Evolutionary conservation across 805 yeast genomes (phyloP), one percentile per base, ranked within the genome.

Genomic region (Saccharomycopsis sp.): DNA sequence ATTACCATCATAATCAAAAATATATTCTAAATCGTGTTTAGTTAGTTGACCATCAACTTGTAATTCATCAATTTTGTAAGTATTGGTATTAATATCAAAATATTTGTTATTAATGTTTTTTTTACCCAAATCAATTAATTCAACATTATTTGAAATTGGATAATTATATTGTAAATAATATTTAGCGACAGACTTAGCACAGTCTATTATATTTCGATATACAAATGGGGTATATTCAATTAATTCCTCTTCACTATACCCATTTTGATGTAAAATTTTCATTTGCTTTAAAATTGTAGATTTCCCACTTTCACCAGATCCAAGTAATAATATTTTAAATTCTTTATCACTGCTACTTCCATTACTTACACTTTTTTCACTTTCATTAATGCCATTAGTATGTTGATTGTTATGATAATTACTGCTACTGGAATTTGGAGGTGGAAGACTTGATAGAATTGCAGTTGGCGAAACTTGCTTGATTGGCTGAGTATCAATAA

Each of bases 221-320:
- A 89, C 87, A 52, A 85, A 80, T 0, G 90, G 86, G 57, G 78
- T 78, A 62, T 83, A 85, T 53, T 83, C 86, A 44, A 69, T 65
- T 22, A 82, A 62, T 59, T 88, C 97, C 38, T 81, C 80, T 60
- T 79, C 66, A 42, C 79, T 62, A 57, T 78, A 83, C 6, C 89
- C 89, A 53, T 77, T 70, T 57, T 81, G 84, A 57, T 83, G 86
- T 40, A 82, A 66, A 47, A 82, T 82, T 58, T 82, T 83, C 78
- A 85, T 85, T 60, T 84, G 94, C 59, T 83, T 85, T 43, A 85
- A 75, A 43, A 84, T 78, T 14, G 94, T 84, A 5, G 88, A 79
- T 57, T 84, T 85, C 3, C 94, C 94, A 50, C 81, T 71, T 57
- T 84, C 94, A 13, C 97, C 98, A 0, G 96, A 84, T 4, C 98